Base-by-base conservation (phyloP, 2,329 filamentous ascomycete genomes). In the Pseudocercospora musae region DNA sequence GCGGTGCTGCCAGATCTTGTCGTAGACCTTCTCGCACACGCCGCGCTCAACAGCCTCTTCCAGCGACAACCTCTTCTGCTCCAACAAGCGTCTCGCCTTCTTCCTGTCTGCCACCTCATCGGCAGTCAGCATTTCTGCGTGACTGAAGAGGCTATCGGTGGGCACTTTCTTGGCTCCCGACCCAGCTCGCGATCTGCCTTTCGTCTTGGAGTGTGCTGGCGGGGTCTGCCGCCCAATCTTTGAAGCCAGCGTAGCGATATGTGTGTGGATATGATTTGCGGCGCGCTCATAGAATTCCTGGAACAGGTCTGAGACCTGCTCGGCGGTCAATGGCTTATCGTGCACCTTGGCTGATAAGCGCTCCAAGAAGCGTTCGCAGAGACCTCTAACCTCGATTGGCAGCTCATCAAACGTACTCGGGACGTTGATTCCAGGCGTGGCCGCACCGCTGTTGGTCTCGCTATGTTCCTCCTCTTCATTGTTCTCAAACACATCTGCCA, bases 361-460 rank as follows among this genome's bases (percentile, higher is more conserved):
- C 65, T 96, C 92, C 72, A 98, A 88, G 74, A 99, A 99, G 73
- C 90, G 91, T 77, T 98, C 94, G 20, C 90, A 92, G 73, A 97
- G 80, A 76, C 91, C 95, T 62, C 95, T 85, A 62, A 99, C 85
- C 82, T 99, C 95, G 71, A 97, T 95, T 13, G 95, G 95, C 46
- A 99, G 86, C 72, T 96, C 90, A 70, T 96, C 91, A 66, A 95
- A 88, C 61, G 91, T 88, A 66, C 91, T 85, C 3, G 89, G 80
- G 11, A 81, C 69, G 48, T 74, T 69, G 57, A 76, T 59, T 54
- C 74, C 74, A 2, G 71, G 69, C 18, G 63, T 69, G 15, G 52
- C 52, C 10, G 52, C 52, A 10, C n/a, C 29, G n/a, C 63, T 64
- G 10, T 62, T 61, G 21, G 72, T 67, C n/a, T 66, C 65, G 7